Evolutionary conservation across 495 filamentous ascomycete genomes (phyloP).

Genomic region (Neurospora cerealis): DNA sequence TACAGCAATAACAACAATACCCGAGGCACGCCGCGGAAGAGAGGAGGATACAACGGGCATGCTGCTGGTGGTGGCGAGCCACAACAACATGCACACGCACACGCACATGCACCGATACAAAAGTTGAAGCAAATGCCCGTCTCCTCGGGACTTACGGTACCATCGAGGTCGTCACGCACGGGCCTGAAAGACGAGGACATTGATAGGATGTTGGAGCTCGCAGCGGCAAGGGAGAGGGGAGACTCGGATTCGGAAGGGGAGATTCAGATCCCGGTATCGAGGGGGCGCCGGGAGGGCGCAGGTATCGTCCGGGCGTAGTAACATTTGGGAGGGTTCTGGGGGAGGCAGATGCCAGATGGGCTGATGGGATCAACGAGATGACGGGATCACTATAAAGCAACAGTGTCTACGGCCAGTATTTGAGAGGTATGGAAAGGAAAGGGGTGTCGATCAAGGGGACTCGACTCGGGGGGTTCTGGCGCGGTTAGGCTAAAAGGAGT

Average conservation of each 20-base stretch:
- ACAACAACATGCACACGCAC: background rate
- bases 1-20: constrained; percentile 21
- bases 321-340: background rate
- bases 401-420: background rate
- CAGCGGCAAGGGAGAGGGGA: constrained; percentile 20
- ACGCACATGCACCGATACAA: constrained; percentile 3
- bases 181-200: constrained; percentile 33
- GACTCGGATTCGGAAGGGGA: constrained; percentile 41
- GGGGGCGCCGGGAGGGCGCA: constrained; percentile 21
- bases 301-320: background rate
- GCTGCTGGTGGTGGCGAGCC: background rate
- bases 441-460: background rate
- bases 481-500: background rate
- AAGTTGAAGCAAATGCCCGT: constrained; percentile 27
- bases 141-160: constrained; percentile 27
- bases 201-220: constrained; percentile 37
- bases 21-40: constrained; percentile 32
- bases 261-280: constrained; percentile 29
- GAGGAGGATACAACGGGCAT: constrained; percentile 20
- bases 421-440: background rate
- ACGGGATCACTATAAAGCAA: background rate
- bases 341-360: background rate
- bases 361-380: background rate
- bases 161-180: constrained; percentile 21
- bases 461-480: background rate